These are phyloP conservation scores for Colletotrichum lini DNA, from an alignment of 2,329 filamentous ascomycete species.

Conservation along the genomic window DNA sequence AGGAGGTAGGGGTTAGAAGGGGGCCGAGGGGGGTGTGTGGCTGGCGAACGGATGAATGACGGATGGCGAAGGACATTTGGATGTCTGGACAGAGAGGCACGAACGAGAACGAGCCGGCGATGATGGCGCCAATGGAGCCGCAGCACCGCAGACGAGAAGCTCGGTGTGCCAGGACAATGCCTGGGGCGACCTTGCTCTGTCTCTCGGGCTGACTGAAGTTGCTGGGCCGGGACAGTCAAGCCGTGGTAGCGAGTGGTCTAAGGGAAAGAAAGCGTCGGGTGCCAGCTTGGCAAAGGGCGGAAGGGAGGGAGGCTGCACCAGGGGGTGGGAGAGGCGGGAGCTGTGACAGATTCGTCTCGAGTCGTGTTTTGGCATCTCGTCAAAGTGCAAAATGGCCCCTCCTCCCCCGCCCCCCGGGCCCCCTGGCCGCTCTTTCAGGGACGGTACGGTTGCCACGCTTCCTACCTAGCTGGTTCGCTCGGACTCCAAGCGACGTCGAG, in stretches of 20 bases:
- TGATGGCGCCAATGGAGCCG: constrained; percentile 35
- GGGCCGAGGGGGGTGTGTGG: constrained; percentile 16
- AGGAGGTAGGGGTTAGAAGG: constrained; percentile 24
- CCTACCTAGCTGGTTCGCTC: constrained; percentile 13
- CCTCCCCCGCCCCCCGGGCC: no score
- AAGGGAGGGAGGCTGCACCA: constrained; percentile 14
- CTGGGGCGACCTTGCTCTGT: not conserved
- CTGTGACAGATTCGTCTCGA: constrained; percentile 67
- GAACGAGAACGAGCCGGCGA: not conserved
- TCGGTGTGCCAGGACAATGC: not conserved
- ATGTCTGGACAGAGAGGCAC: constrained; percentile 31
- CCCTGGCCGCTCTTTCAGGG: constrained; percentile 34
- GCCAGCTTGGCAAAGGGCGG: constrained; percentile 4
- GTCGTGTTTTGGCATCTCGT: constrained; percentile 59
- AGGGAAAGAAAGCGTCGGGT: constrained; percentile 20
- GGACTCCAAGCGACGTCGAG: constrained; percentile 14
- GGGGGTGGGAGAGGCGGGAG: constrained; percentile 35
- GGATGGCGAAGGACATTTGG: constrained; percentile 1
- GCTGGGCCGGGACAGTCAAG: constrained; percentile 6
- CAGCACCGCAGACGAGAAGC: constrained; percentile 11
- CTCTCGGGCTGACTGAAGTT: constrained; percentile 4
- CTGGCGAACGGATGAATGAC: constrained; percentile 33
- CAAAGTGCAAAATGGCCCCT: constrained; percentile 22
- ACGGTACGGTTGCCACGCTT: not conserved
- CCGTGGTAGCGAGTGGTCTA: not conserved